Evolutionary conservation across 2,329 filamentous ascomycete genomes (phyloP), one percentile per base, ranked within the genome.

Genomic region (Talaromyces pinophilus): DNA sequence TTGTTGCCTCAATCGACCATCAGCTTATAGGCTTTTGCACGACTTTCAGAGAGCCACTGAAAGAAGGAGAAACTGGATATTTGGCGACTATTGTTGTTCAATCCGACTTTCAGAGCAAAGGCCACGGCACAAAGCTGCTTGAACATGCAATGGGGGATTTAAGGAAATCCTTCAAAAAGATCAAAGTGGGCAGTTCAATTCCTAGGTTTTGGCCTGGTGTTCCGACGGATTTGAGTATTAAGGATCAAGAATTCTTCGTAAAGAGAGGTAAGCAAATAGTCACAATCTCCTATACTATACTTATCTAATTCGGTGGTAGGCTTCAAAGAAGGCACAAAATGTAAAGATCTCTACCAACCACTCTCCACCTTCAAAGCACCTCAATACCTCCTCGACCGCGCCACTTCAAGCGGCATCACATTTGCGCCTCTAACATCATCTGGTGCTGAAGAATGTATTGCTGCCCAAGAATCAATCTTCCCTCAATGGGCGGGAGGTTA

Each of bases 121-220:
- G 63, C 0, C 11, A 65, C 25, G 63, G 63, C 1, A 61, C 55
- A 33, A 28, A n/a, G 5, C 46, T 65, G 2, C 25, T 65, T 17
- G 33, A 44, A 17, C 44, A 61, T 48, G 44, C 44, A 5, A n/a
- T 44, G 13, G 35, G 46, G 4, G 33, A 65, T 6, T 15, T 65
- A 4, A 3, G 46, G 8, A 30, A 42, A 54, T 61, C 55, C 1
- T 60, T 52, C 30, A 40, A 65, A 25, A 61, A 25, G 11, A 33
- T 65, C 30, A 65, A 60, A 38, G 17, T 61, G 0, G 44, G 55
- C 25, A 60, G 42, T 6, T 42, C 63, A 13, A 61, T 65, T 22
- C 63, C 63, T 2, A 54, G 42, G 19, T 61, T 65, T 25, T 65
- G 63, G 63, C 46, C 55, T 15, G 63, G 63, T 5, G 63, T 65